A percentile compares a stretch with the other conserved stretches of the same genome.
Evolutionary conservation across 345 rosid genomes (phyloP).

Genomic region (Luvunga scandens): DNA sequence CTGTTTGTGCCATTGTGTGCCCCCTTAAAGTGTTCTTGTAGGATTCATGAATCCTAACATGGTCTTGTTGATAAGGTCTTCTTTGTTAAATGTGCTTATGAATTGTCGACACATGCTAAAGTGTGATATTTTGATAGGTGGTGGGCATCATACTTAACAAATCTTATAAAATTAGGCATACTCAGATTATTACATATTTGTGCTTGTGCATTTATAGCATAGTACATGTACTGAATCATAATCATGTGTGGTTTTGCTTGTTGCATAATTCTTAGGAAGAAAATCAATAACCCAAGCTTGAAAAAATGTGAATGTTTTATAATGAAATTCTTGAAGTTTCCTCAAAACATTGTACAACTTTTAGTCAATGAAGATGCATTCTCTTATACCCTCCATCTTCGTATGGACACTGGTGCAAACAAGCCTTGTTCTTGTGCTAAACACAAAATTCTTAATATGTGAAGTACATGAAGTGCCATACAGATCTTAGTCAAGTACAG

Average conservation of each 20-base stretch:
- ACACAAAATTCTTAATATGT: background rate
- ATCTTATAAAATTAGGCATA: background rate
- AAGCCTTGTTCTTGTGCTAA: background rate
- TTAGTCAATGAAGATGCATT: background rate
- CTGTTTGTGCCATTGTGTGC: background rate
- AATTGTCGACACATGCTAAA: background rate
- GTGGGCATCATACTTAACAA: background rate
- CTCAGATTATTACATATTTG: background rate
- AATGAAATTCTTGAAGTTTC: background rate
- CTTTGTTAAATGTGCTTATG: background rate
- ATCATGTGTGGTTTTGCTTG: background rate
- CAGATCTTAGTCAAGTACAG: background rate
- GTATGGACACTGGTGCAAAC: background rate
- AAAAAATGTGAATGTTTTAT: background rate
- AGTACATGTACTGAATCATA: background rate
- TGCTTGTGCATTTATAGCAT: background rate
- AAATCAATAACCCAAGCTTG: background rate
- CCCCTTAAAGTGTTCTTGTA: background rate
- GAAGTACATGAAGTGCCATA: background rate
- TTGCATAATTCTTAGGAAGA: background rate
- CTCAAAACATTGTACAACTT: background rate
- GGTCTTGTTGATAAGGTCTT: background rate
- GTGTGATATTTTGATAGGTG: background rate
- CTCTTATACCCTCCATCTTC: background rate
- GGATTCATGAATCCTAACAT: background rate